phyloP scores from a whole-genome alignment of 805 yeast species.

The Cyberlindnera bimundalis region DNA sequence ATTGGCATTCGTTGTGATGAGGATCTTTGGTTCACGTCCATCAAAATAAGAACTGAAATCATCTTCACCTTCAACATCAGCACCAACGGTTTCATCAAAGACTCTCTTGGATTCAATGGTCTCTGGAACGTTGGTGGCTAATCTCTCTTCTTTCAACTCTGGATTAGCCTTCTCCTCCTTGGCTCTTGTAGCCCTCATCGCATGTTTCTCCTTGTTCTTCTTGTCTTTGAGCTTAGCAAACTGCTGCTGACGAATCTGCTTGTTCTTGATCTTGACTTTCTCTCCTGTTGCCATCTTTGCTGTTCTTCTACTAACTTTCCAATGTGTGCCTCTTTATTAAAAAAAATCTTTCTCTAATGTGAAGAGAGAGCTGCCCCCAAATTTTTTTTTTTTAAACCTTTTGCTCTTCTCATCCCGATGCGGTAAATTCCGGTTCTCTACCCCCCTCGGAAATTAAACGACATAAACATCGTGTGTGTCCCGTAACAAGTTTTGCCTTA shows the following conservation, averaged over 20 bases:
- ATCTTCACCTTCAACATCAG: slow-evolving; percentile 29
- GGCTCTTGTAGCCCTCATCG: slow-evolving; percentile 76
- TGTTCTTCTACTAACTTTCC: no score
- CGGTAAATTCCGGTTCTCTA: slow-evolving; percentile 14
- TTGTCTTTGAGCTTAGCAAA: slow-evolving; percentile 73
- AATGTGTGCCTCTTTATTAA: neutral
- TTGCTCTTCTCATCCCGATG: slow-evolving; percentile 2
- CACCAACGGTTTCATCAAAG: slow-evolving; percentile 27
- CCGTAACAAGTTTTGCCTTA: no score
- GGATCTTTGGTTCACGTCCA: slow-evolving; percentile 64
- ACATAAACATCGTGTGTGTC: no score
- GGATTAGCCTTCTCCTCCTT: slow-evolving; percentile 84
- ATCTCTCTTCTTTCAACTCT: slow-evolving; percentile 73
- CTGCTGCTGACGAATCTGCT: slow-evolving; percentile 73
- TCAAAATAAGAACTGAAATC: slow-evolving; percentile 28
- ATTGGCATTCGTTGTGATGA: slow-evolving; percentile 82
- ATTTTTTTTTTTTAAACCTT: slow-evolving; percentile 4
- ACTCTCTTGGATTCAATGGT: slow-evolving; percentile 30
- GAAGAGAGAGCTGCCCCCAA: neutral
- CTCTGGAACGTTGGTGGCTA: slow-evolving; percentile 34
- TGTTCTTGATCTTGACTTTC: slow-evolving; percentile 57
- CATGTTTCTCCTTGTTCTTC: slow-evolving; percentile 72
- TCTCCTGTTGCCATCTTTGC: slow-evolving; percentile 26
- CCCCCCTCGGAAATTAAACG: slow-evolving; percentile 16
- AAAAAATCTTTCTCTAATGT: no score